These are phyloP conservation scores for Galerina marginata DNA, from an alignment of 768 basidiomycete genomes.

Conservation along the genomic window DNA sequence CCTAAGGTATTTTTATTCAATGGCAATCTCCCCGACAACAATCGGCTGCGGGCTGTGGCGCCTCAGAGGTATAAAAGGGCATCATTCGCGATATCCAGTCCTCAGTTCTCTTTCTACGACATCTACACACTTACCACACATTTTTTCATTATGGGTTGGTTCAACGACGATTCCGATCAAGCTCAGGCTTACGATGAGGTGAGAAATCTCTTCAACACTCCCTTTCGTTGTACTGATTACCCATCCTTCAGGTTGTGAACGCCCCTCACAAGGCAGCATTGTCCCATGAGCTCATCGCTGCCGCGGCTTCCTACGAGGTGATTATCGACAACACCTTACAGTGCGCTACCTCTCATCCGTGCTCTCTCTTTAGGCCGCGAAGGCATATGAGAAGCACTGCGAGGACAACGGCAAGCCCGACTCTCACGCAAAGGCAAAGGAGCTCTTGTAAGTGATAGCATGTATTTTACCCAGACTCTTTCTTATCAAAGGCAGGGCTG, in stretches of 20 bases:
- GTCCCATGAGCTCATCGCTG: constrained; percentile 71
- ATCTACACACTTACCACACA: background rate
- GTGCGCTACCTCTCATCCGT: background rate
- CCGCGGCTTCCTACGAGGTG: constrained; percentile 69
- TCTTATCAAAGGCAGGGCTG: constrained; percentile 44
- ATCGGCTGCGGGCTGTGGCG: no score
- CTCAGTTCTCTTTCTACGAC: background rate
- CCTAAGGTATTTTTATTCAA: background rate
- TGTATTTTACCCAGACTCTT: background rate
- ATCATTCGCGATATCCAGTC: background rate
- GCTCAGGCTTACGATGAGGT: constrained; percentile 47
- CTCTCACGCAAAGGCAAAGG: constrained; percentile 61
- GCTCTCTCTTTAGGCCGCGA: constrained; percentile 51
- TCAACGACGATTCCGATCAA: constrained; percentile 45
- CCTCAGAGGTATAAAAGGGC: no score
- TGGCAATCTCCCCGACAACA: background rate
- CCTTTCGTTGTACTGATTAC: background rate
- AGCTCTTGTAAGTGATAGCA: constrained; percentile 44
- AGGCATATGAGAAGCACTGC: constrained; percentile 63
- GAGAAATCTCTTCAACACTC: background rate
- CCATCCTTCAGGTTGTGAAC: constrained; percentile 43
- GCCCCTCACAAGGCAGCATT: constrained; percentile 62
- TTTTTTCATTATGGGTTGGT: constrained; percentile 46
- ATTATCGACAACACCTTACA: background rate
- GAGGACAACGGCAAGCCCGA: constrained; percentile 51